Evolutionary conservation across 2,329 filamentous ascomycete genomes (phyloP), one percentile per base, ranked within the genome.

Genomic region (Zymoseptoria passerinii): DNA sequence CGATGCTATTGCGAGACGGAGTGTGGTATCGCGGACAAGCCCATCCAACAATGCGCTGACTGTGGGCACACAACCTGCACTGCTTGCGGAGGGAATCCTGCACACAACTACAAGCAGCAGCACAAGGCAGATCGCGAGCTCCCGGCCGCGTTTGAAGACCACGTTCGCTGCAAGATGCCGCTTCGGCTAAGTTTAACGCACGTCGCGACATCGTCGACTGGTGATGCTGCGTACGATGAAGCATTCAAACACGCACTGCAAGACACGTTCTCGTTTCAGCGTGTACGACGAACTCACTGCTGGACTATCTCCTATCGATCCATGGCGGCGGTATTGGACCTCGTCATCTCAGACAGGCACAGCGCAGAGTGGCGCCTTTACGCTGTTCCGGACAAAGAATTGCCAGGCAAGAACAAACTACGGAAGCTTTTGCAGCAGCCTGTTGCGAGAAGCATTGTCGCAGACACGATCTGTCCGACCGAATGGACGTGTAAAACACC

Each of bases 1-100:
- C 55, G 54, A n/a, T 88, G 85, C 62, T 69, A 71, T 49, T 87
- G 85, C 58, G 85, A 87, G 70, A 77, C 79, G 1, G 73, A 75
- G 40, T 70, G 70, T 2, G 64, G 69, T 0, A 69, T 77, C 1
- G 72, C 74, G 3, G 64, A 67, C 5, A 71, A 70, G 8, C 58
- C 64, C 0, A 74, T 85, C 6, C 73, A 78, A 40, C 63, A 70
- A 44, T 87, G 84, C 64, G 65, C 63, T 0, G 67, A 76, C 4
- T 87, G 84, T 62, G 72, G 68, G 0, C 80, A 85, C 63, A 82
- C 80, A 2, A 77, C 79, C 9, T 87, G 83, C 66, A 66, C 71
- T 1, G 67, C 69, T 4, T 86, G 83, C 63, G 78, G 76, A 1
- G 77, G 78, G 2, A 83, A 83, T 48, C 83, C 84, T 0, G 62